Base-by-base conservation (phyloP, 1,139 yeast genomes). In the Hyphopichia fennica region DNA sequence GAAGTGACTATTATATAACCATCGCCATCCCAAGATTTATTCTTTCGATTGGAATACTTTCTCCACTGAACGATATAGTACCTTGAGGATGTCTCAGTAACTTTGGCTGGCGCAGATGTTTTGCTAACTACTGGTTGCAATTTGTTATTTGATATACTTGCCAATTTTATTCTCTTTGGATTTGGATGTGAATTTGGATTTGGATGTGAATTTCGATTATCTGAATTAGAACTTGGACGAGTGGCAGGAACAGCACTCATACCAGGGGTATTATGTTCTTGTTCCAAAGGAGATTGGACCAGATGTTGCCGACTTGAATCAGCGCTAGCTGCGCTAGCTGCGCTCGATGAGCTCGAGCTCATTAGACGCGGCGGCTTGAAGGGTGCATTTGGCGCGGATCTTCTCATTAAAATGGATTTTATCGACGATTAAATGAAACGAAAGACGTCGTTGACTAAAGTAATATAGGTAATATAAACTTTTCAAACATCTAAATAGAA, bases 11-110 rank as follows among this genome's bases (percentile, higher is more conserved):
- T 48, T 5, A 87, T 69, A 20, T 65, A 62, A 0, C 96, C 98
- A 63, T 93, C 99, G 3, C 96, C 96, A 44, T 89, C 95, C 99
- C 99, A 93, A 0, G 91, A 84, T 58, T 91, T 91, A 60, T 90
- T 82, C 69, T 91, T 90, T 63, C 87, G 88, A 32, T 67, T 72
- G 1, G 93, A 71, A 34, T 72, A 73, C 58, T 87, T 89, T 34
- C 99, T 69, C 79, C 86, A 87, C 51, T 87, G 77, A 2, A 82
- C 81, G 19, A 60, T 50, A 47, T 59, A 76, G 16, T 25, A 31
- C 25, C 38, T 28, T n/a, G 31, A 28, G 7, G 17, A 14, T 4
- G 17, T 10, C 25, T 7, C 9, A 10, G 25, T n/a, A n/a, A n/a
- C n/a, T n/a, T n/a, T n/a, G n/a, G n/a, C n/a, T n/a, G n/a, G n/a